Percentiles rank a stretch among this genome's conserved stretches.
These are phyloP conservation scores for Lactarius deliciosus DNA, from an alignment of 768 basidiomycete genomes.

Conservation along the genomic window DNA sequence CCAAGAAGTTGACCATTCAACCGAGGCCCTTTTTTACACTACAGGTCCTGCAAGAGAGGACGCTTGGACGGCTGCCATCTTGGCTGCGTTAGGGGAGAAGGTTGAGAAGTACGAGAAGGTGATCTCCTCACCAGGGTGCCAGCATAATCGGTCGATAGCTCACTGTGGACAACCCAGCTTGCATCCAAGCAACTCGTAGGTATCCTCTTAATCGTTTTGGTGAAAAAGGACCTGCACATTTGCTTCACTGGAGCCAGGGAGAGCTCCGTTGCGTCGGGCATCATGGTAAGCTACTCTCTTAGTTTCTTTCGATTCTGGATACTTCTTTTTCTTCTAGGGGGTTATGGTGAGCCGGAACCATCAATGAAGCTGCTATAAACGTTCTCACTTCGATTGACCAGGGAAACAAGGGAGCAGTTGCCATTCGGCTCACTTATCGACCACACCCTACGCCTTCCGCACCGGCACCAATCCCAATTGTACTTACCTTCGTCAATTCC, in stretches of 20 bases:
- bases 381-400: conserved; percentile 33
- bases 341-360: conserved; percentile 11
- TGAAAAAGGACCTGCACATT: conserved; percentile 49
- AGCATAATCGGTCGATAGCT: conserved; percentile 2
- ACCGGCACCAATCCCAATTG: conserved; percentile 40
- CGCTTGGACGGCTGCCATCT: conserved; percentile 64
- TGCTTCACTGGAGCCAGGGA: conserved; percentile 57
- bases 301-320: neutral
- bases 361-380: neutral
- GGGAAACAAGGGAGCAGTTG: conserved; percentile 85
- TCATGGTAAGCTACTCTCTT: conserved; percentile 55
- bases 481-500: conserved; percentile 74
- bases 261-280: conserved; percentile 61
- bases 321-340: conserved; percentile 9
- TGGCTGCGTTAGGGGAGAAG: conserved; percentile 71
- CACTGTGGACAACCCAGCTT: conserved; percentile 44
- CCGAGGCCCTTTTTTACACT: conserved; percentile 75
- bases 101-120: conserved; percentile 67
- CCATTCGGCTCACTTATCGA: conserved; percentile 58
- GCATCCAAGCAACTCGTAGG: conserved; percentile 80
- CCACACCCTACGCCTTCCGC: conserved; percentile 38
- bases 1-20: conserved; percentile 77
- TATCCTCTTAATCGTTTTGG: conserved; percentile 71
- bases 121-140: neutral
- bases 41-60: conserved; percentile 64